These are phyloP conservation scores for Pythium chondricola DNA, from an alignment of 352 stramenopile species.

Conservation along the genomic window DNA sequence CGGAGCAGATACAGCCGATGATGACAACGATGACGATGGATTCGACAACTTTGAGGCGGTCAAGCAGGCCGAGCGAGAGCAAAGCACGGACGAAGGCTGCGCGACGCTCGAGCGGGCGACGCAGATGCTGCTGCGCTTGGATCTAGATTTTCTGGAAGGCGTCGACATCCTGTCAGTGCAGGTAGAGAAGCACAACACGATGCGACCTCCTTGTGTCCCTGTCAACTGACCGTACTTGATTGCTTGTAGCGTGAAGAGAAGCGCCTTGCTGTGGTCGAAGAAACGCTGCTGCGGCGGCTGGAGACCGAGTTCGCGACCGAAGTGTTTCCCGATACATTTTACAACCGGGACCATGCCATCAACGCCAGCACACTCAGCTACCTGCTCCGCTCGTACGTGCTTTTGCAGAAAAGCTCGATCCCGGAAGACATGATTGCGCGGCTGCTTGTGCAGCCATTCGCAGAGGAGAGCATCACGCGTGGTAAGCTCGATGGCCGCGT, in stretches of 20 bases:
- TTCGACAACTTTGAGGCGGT: conserved; percentile 74
- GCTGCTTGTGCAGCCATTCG: conserved; percentile 70
- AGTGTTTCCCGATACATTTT: conserved; percentile 85
- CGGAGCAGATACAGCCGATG: conserved; percentile 10
- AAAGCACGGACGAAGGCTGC: conserved; percentile 46
- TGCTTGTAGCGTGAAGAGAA: conserved; percentile 57
- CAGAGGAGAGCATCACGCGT: conserved; percentile 70
- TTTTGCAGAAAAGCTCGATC: conserved; percentile 68
- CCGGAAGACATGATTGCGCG: conserved; percentile 79
- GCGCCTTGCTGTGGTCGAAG: conserved; percentile 57
- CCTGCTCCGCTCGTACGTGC: conserved; percentile 66
- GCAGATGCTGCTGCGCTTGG: conserved; percentile 66
- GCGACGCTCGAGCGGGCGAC: conserved; percentile 70
- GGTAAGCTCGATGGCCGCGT: conserved; percentile 65
- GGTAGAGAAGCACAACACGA: conserved; percentile 19
- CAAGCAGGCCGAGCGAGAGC: conserved; percentile 26
- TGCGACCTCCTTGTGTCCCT: background rate
- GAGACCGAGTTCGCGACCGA: conserved; percentile 84
- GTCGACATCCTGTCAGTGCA: conserved; percentile 63
- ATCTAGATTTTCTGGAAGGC: conserved; percentile 69
- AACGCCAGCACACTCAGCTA: conserved; percentile 57
- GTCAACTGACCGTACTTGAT: background rate
- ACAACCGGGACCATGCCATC: conserved; percentile 73
- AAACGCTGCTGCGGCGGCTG: conserved; percentile 59
- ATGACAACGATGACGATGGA: conserved; percentile 41